phyloP scores from a whole-genome alignment of 257 asterid species.

The Gynochthodes officinalis region DNA sequence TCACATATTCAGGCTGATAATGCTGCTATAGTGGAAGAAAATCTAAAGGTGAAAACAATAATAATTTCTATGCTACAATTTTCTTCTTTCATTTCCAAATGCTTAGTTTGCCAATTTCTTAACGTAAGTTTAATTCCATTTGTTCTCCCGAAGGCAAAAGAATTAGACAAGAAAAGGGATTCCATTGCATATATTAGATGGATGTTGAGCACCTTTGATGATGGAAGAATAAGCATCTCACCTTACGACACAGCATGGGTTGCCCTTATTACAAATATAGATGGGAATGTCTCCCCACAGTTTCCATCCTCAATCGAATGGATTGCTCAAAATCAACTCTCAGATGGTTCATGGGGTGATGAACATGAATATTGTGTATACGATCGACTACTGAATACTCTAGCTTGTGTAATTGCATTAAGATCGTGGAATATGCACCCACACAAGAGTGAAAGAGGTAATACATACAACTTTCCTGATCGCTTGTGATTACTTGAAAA shows the following conservation, averaged over 20 bases:
- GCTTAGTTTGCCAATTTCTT: neutral
- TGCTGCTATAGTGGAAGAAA: neutral
- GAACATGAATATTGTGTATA: constrained; percentile 7
- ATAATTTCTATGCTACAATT: neutral
- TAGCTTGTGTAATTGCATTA: constrained; percentile 46
- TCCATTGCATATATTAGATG: constrained; percentile 11
- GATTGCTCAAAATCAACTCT: constrained; percentile 40
- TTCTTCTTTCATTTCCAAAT: neutral
- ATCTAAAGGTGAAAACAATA: neutral
- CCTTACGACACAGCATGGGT: constrained; percentile 54
- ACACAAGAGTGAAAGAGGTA: constrained; percentile 26
- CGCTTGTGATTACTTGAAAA: too few species aligned
- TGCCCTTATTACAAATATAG: constrained; percentile 21
- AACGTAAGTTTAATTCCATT: neutral
- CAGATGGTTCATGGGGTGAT: constrained; percentile 54
- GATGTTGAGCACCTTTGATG: constrained; percentile 25
- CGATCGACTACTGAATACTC: constrained; percentile 39
- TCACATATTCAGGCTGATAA: neutral
- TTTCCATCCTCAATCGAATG: constrained; percentile 40
- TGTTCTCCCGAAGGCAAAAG: neutral
- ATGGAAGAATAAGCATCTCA: constrained; percentile 44
- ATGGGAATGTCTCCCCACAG: constrained; percentile 24
- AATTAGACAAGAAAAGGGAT: neutral
- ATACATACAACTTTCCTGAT: too few species aligned
- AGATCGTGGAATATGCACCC: constrained; percentile 34